Base-by-base conservation (phyloP, 192 early-diverging fungal genomes). In the Coemansia nantahalensis region DNA sequence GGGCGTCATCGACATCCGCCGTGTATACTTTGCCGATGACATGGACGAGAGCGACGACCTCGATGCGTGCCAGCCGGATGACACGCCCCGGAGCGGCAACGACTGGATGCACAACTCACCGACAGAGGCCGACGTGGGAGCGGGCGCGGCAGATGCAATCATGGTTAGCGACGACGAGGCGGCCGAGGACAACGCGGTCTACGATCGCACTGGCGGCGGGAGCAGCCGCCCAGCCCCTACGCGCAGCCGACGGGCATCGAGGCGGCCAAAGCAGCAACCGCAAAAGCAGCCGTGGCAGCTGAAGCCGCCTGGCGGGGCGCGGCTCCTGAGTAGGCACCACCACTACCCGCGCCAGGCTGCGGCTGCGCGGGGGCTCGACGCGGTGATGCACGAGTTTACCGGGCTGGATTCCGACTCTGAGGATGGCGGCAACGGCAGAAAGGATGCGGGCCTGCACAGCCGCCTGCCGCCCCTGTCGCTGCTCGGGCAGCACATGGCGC, bases 91-190 rank as follows among this genome's bases (percentile, higher is more conserved):
- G 15, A 22, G 23, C 17, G 54, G 13, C 8, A 24, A 51, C 15
- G 48, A 54, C 31, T 52, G 43, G 61, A 19, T 47, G 14, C 21
- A 16, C 8, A 22, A 16, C 22, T 5, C 6, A 13, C 21, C 26
- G 6, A 38, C 12, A 1, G 30, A 19, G 8, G 16, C 24, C 23
- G 26, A 32, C 5, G 34, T 16, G 19, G 39, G 44, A 5, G 4
- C 4, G 26, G 26, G 26, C 7, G 7, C 7, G 7, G 41, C 24
- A 28, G 33, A 22, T 9, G 35, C 70, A 39, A 74, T 76, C 6
- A 12, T 68, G 16, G 55, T 76, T 38, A 76, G 72, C 18, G 72
- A 76, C 33, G 65, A 59, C 16, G 72, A 76, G 50, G 72, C 72
- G 2, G 39, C 52, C 7, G 72, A 76, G 30, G 72, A 76, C 45